phyloP scores from a whole-genome alignment of 305 asterid genomes.

The Fraxinus paxiana region DNA sequence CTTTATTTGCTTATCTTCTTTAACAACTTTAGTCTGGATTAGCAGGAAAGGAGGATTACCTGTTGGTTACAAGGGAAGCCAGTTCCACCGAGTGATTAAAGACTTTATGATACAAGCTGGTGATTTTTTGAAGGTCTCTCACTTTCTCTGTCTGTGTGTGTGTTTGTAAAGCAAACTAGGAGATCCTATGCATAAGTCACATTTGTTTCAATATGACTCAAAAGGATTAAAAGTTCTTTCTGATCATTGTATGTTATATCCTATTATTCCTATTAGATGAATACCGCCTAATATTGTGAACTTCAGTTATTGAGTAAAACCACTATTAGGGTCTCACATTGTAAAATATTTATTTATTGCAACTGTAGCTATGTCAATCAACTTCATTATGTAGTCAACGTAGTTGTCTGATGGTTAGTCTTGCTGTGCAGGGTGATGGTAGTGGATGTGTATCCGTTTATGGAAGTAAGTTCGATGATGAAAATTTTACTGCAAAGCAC shows the following conservation, averaged over 20 bases:
- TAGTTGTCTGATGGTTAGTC: constrained; percentile 12
- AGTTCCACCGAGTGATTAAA: constrained; percentile 90
- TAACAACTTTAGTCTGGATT: constrained; percentile 23
- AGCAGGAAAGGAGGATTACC: constrained; percentile 88
- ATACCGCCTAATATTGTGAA: background rate
- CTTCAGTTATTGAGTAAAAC: background rate
- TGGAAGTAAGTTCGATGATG: constrained; percentile 95
- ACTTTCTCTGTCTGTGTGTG: constrained; percentile 12
- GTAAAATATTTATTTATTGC: background rate
- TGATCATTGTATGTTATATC: background rate
- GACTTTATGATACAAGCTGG: constrained; percentile 98
- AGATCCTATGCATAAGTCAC: background rate
- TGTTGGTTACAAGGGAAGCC: constrained; percentile 85
- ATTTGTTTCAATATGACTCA: background rate
- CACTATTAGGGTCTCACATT: background rate
- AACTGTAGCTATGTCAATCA: background rate
- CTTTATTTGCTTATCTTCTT: constrained; percentile 21
- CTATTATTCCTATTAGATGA: constrained; percentile 2
- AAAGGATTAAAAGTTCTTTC: background rate
- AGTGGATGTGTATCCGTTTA: constrained; percentile 85
- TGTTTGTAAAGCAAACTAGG: background rate
- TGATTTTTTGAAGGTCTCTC: constrained; percentile 79
- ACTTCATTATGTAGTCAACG: background rate
- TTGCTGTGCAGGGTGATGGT: constrained; percentile 83
- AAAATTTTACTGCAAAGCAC: constrained; percentile 89